Evolutionary conservation across 371 early-diverging fungal genomes (phyloP), one percentile per base, ranked within the genome.

Genomic region (Circinella minor): DNA sequence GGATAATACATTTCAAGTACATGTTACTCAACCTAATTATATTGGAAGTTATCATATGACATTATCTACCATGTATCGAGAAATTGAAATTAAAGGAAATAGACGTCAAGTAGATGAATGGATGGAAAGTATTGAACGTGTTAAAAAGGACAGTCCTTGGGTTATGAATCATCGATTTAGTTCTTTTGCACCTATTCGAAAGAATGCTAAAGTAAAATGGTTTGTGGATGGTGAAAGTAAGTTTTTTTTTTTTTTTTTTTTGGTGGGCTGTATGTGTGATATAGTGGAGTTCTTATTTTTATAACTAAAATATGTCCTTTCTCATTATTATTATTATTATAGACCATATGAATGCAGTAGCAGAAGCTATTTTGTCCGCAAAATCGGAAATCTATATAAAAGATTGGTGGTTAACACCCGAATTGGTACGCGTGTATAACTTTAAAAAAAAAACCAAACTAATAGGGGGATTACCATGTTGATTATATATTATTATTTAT

Each of bases 401-500:
- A 11, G 98, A 94, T 77, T 98, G 98, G 98, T 96, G 96, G 94
- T 80, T 95, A 36, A 85, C 90, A 11, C 95, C 95, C 8, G 94
- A 95, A 69, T 61, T 95, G 77, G 89, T 89, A 80, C 69, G 36
- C 69, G 36, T 34, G 49, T 27, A n/a, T 17, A 17, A 66, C 36
- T 46, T 63, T n/a, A 27, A 20, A 3, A 14, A 34, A 47, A 63
- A 10, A 39, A 6, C 39, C 51, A 51, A 51, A 2, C 8, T 6
- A 51, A 3, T 13, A 15, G 51, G 3, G 51, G 3, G 5, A 51
- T 7, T 51, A 51, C 6, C 51, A 13, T n/a, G n/a, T 4, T 15
- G 15, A 51, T 5, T 51, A 5, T 13, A 67, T 46, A 60, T 59
- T 72, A 17, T 14, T 55, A 57, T n/a, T n/a, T n/a, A n/a, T n/a